Base-by-base conservation (phyloP, 768 basidiomycete species). In the Lactarius deliciosus region DNA sequence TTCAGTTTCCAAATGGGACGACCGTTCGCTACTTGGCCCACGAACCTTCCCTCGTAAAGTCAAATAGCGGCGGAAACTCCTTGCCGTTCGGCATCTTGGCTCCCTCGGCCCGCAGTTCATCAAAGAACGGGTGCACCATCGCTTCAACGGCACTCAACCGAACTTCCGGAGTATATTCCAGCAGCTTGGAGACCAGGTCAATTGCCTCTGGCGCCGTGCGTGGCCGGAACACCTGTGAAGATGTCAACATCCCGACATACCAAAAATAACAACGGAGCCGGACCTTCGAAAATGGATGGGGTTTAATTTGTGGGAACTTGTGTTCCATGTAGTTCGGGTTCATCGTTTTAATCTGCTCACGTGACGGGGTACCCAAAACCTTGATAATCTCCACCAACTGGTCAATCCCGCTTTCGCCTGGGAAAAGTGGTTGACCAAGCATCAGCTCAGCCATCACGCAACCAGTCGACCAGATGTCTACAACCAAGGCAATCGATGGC, bases 281-380 rank as follows among this genome's bases (percentile, higher is more conserved):
- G 64, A 93, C 94, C 88, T 98, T 98, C 75, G 90, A 91, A 82
- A 98, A 98, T 0, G 96, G 96, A 75, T 98, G 96, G n/a, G 96
- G 94, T 76, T 96, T 95, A 83, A 99, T 99, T 79, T 98, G 96
- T 1, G 97, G 97, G 83, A 99, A 99, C 79, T 98, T 98, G 86
- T 99, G 97, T 76, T 99, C 97, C 97, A 98, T 98, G 80, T 99
- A 99, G 81, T 99, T 99, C 63, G 97, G 97, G 79, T 99, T 99
- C 97, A 99, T 99, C 72, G 97, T 98, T 88, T 99, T 98, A 86
- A 99, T 99, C 79, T 99, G 97, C 76, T 98, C 97, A 72, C 96
- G 83, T 66, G 97, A 96, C 2, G 97, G 97, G 25, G 97, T 99
- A 18, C 97, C 97, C 62, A 99, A 86, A 54, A 99, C 95, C 78